Conservation (phyloP, 1,284 basidiomycete species). For the Cryptococcus sp. region DNA sequence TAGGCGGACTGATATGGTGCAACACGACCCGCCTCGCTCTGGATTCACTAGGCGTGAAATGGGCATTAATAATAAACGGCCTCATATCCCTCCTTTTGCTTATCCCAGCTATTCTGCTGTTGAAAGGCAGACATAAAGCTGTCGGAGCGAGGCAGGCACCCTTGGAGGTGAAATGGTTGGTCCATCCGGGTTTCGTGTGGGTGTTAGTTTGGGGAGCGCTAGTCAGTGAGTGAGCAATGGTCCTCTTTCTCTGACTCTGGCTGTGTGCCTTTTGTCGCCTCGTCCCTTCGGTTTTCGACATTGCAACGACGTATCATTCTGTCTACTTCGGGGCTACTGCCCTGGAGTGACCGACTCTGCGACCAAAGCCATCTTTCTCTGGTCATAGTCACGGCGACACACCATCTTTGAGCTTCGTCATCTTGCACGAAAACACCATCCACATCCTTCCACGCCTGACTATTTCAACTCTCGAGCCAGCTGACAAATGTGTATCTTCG, state of each 20-base stretch:
- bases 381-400: too few relatives aligned
- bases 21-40: slow-evolving; percentile 47
- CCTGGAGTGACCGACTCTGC: too few relatives aligned
- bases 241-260: neutral
- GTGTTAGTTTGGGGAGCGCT: slow-evolving; percentile 38
- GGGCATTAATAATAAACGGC: slow-evolving; percentile 51
- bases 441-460: neutral
- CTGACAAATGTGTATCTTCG: neutral
- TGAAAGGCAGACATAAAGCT: slow-evolving; percentile 43
- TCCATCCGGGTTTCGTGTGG: slow-evolving; percentile 41
- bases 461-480: neutral
- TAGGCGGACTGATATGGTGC: slow-evolving; percentile 47
- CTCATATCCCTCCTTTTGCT: slow-evolving; percentile 48
- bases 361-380: too few relatives aligned
- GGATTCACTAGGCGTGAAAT: slow-evolving; percentile 42
- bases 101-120: slow-evolving; percentile 43
- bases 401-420: neutral
- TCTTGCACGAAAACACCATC: neutral
- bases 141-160: slow-evolving; percentile 33
- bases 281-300: too few relatives aligned
- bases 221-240: slow-evolving; percentile 20
- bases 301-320: too few relatives aligned
- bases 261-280: too few relatives aligned
- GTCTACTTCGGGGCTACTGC: too few relatives aligned
- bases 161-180: slow-evolving; percentile 36